Conservation (phyloP, 75 land plant genomes). For the Ceratopteris richardii region DNA sequence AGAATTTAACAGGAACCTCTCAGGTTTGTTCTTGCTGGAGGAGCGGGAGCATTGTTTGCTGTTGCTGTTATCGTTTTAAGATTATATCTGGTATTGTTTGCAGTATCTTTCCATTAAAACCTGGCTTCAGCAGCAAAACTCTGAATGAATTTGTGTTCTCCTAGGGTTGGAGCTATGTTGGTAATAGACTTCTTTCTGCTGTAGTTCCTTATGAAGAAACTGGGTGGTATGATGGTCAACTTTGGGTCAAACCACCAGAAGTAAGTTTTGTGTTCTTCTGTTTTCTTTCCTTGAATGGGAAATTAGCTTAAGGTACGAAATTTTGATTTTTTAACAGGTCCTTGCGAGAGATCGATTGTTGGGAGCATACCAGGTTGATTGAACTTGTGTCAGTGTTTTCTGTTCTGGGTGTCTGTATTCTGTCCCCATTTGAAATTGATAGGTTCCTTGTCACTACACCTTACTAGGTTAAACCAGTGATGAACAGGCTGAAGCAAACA, state of each 20-base stretch:
- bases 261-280: slow-evolving; percentile 17
- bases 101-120: too few relatives aligned
- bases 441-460: neutral
- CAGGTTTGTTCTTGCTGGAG: slow-evolving; percentile 71
- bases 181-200: slow-evolving; percentile 80
- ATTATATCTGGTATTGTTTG: slow-evolving; percentile 55
- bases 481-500: slow-evolving; percentile 75
- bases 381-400: too few relatives aligned
- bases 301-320: neutral
- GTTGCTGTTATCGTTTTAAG: slow-evolving; percentile 69
- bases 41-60: slow-evolving; percentile 69
- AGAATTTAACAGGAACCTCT: slow-evolving; percentile 69
- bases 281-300: neutral
- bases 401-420: neutral
- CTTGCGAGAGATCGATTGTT: slow-evolving; percentile 30
- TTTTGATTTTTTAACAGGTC: slow-evolving; percentile 7
- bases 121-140: too few relatives aligned
- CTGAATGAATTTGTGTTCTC: neutral
- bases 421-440: neutral
- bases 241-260: slow-evolving; percentile 96
- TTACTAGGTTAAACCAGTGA: slow-evolving; percentile 74
- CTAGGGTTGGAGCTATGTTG: slow-evolving; percentile 97
- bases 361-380: slow-evolving; percentile 23
- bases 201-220: slow-evolving; percentile 88
- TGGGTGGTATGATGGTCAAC: slow-evolving; percentile 96